Conservation (phyloP, 345 rosid genomes). For the Syzygium oleosum region DNA sequence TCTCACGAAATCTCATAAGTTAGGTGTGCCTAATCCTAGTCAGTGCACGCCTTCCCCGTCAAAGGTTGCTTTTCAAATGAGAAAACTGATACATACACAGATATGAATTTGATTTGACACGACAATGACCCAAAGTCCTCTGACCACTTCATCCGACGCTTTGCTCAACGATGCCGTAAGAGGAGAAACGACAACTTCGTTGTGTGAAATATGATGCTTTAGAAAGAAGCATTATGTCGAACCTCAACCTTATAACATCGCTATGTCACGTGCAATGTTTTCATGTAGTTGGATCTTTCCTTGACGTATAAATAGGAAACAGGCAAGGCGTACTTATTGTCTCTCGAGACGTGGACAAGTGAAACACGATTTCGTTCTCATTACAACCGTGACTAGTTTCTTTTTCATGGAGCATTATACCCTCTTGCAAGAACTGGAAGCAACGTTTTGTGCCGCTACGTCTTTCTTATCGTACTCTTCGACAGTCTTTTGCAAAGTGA, state of each 20-base stretch:
- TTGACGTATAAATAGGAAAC: neutral
- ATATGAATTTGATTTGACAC: neutral
- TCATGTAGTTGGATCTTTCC: neutral
- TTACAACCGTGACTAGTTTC: neutral
- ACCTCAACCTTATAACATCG: neutral
- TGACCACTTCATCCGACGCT: neutral
- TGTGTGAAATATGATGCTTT: neutral
- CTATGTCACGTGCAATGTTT: neutral
- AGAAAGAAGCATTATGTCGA: neutral
- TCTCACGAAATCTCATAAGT: neutral
- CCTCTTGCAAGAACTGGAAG: neutral
- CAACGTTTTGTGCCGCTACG: neutral
- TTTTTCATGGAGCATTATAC: neutral
- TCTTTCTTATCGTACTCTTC: neutral
- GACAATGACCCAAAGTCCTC: neutral
- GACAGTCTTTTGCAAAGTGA: neutral
- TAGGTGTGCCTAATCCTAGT: neutral
- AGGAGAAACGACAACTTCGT: neutral
- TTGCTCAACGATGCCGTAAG: neutral
- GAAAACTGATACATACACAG: neutral
- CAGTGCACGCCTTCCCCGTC: neutral
- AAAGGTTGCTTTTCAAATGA: neutral
- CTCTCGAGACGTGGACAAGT: neutral
- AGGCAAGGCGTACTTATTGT: neutral
- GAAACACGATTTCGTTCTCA: neutral